Percentiles rank a stretch among this genome's conserved stretches.
phyloP scores from a whole-genome alignment of 768 basidiomycete genomes.

The Russula ochroleuca region DNA sequence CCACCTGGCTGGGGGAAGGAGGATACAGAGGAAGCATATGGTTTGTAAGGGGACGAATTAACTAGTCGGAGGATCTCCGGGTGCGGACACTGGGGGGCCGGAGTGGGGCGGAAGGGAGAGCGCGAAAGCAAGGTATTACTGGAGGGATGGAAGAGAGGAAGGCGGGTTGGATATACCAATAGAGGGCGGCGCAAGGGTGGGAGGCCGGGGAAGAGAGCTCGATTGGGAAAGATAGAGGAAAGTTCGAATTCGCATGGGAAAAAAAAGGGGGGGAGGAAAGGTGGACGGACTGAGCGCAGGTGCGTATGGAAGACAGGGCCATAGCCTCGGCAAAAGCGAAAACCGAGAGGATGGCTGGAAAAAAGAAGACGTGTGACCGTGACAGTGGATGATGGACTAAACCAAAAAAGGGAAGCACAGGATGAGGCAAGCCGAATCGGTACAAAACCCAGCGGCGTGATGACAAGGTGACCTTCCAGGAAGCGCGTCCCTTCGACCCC shows the following conservation, averaged over 20 bases:
- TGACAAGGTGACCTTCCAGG: constrained; percentile 27
- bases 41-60: background rate
- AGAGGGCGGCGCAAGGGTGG: constrained; percentile 15
- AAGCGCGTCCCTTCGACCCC: constrained; percentile 28
- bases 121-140: background rate
- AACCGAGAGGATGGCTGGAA: constrained; percentile 16
- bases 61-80: constrained; percentile 6
- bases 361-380: constrained; percentile 22
- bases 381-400: constrained; percentile 23
- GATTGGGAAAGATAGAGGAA: constrained; percentile 21
- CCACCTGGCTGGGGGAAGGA: background rate
- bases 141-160: constrained; percentile 4
- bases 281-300: constrained; percentile 24
- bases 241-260: constrained; percentile 29
- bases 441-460: constrained; percentile 29
- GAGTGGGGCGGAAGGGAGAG: background rate
- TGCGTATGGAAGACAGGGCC: constrained; percentile 15
- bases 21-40: background rate
- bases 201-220: constrained; percentile 14
- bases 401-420: constrained; percentile 24
- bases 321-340: constrained; percentile 18
- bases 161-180: constrained; percentile 1
- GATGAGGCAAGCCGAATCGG: constrained; percentile 27
- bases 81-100: constrained; percentile 5
- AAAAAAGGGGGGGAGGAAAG: constrained; percentile 25